Conservation (phyloP, 495 filamentous ascomycete genomes). For the Neurospora sp. region DNA sequence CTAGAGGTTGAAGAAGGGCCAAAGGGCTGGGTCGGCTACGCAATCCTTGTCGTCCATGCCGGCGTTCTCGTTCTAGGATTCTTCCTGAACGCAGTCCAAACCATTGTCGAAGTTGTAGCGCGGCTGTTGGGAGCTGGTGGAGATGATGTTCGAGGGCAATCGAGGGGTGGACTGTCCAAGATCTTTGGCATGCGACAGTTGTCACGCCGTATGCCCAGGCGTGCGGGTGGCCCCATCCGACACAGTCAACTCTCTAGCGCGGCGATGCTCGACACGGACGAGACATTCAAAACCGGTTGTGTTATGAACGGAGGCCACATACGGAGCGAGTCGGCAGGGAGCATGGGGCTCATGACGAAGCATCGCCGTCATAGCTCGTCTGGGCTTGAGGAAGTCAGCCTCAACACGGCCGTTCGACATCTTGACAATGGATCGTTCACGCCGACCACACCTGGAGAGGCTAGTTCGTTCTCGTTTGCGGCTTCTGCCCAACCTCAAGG, state of each 20-base stretch:
- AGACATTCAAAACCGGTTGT: slow-evolving; percentile 56
- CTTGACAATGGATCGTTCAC: slow-evolving; percentile 45
- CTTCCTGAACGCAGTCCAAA: slow-evolving; percentile 85
- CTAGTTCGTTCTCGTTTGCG: slow-evolving; percentile 59
- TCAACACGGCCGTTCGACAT: slow-evolving; percentile 27
- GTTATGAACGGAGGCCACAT: slow-evolving; percentile 51
- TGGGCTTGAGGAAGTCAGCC: slow-evolving; percentile 30
- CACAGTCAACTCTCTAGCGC: slow-evolving; percentile 72
- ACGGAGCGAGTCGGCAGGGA: slow-evolving; percentile 71
- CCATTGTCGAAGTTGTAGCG: slow-evolving; percentile 76
- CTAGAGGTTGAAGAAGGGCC: slow-evolving; percentile 64
- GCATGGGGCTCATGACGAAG: slow-evolving; percentile 59
- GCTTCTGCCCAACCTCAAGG: slow-evolving; percentile 37
- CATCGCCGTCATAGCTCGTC: slow-evolving; percentile 31
- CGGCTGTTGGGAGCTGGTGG: slow-evolving; percentile 71
- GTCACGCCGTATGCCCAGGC: slow-evolving; percentile 60
- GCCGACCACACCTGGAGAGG: slow-evolving; percentile 56
- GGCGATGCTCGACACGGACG: slow-evolving; percentile 62
- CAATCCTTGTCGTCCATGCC: slow-evolving; percentile 78
- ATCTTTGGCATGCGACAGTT: slow-evolving; percentile 91
- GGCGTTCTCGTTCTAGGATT: slow-evolving; percentile 87
- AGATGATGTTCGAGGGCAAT: slow-evolving; percentile 56
- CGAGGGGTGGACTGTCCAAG: slow-evolving; percentile 80
- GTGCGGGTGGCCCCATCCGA: slow-evolving; percentile 45
- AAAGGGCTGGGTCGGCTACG: slow-evolving; percentile 92